Conservation (phyloP, 2,329 filamentous ascomycete genomes). For the Emergomyces africanus region DNA sequence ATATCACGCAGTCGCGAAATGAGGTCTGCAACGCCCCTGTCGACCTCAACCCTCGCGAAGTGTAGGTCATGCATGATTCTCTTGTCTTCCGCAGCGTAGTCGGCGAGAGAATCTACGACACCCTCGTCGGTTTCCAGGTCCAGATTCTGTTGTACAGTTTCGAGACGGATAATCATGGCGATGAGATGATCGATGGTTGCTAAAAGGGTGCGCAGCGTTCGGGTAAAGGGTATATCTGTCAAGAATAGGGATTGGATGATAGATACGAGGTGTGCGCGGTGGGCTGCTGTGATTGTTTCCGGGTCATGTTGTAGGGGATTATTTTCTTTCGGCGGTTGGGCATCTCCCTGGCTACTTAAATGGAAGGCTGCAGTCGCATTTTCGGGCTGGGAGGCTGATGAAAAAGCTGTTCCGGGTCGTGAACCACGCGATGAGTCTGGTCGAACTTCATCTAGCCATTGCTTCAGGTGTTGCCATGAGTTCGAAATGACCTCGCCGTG, state of each 20-base stretch:
- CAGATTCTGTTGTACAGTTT: conserved; percentile 61
- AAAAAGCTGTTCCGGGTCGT: conserved; percentile 25
- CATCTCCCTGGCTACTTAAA: conserved; percentile 11
- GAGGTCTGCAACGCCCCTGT: conserved; percentile 51
- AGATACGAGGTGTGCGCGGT: conserved; percentile 60
- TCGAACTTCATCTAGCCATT: conserved; percentile 50
- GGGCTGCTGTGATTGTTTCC: conserved; percentile 68
- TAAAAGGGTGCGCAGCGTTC: conserved; percentile 26
- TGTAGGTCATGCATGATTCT: conserved; percentile 54
- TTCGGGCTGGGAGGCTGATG: conserved; percentile 12
- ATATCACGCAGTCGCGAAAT: conserved; percentile 46
- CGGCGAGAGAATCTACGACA: conserved; percentile 61
- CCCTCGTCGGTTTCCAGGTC: conserved; percentile 75
- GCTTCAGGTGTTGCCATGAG: conserved; percentile 66
- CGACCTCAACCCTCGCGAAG: conserved; percentile 51
- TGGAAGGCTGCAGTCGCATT: neutral
- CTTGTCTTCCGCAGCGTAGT: conserved; percentile 58
- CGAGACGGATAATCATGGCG: conserved; percentile 61
- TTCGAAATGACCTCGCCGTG: conserved; percentile 78
- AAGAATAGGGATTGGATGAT: conserved; percentile 39
- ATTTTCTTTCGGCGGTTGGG: conserved; percentile 10
- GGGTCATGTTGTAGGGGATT: conserved; percentile 53
- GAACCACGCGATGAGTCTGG: conserved; percentile 18
- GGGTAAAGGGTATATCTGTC: conserved; percentile 28
- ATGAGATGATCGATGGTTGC: conserved; percentile 64